phyloP scores from a whole-genome alignment of 164 flowering plant species.

The Hamamelis virginiana region DNA sequence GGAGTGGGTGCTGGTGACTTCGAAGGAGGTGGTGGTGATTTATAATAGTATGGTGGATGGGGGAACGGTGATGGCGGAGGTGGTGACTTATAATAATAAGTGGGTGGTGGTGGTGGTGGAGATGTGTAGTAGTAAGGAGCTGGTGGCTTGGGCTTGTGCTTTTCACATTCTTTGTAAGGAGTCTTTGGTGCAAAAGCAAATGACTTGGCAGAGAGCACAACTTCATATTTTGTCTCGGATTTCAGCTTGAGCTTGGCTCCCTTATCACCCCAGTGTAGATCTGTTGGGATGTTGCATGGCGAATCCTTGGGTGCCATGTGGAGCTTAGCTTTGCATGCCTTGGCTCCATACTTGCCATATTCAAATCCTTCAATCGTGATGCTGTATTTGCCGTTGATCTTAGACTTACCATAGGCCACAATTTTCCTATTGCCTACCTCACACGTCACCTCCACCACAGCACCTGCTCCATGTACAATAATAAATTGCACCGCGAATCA shows the following conservation, averaged over 20 bases:
- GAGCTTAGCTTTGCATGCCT: constrained; percentile 65
- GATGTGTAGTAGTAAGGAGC: constrained; percentile 15
- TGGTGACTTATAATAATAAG: constrained; percentile 4
- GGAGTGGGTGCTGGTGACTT: constrained; percentile 17
- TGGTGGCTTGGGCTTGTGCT: constrained; percentile 30
- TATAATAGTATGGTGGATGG: constrained; percentile 23
- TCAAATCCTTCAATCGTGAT: constrained; percentile 49
- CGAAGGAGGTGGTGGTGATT: constrained; percentile 41
- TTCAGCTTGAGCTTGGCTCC: constrained; percentile 55
- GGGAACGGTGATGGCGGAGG: constrained; percentile 23
- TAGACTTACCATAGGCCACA: constrained; percentile 62
- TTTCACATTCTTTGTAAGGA: constrained; percentile 57
- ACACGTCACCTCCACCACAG: constrained; percentile 68
- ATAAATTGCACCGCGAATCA: not conserved
- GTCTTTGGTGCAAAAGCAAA: constrained; percentile 71
- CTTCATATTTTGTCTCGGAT: constrained; percentile 53
- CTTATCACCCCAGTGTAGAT: constrained; percentile 40
- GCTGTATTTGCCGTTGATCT: constrained; percentile 66
- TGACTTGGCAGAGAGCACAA: constrained; percentile 57
- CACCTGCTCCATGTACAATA: constrained; percentile 41
- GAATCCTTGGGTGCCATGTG: constrained; percentile 64
- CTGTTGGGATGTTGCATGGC: constrained; percentile 60
- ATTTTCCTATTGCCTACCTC: constrained; percentile 47
- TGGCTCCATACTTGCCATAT: constrained; percentile 49
- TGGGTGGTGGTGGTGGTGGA: constrained; percentile 6